Base-by-base conservation (phyloP, 2,329 filamentous ascomycete genomes). In the Neonectria hederae region DNA sequence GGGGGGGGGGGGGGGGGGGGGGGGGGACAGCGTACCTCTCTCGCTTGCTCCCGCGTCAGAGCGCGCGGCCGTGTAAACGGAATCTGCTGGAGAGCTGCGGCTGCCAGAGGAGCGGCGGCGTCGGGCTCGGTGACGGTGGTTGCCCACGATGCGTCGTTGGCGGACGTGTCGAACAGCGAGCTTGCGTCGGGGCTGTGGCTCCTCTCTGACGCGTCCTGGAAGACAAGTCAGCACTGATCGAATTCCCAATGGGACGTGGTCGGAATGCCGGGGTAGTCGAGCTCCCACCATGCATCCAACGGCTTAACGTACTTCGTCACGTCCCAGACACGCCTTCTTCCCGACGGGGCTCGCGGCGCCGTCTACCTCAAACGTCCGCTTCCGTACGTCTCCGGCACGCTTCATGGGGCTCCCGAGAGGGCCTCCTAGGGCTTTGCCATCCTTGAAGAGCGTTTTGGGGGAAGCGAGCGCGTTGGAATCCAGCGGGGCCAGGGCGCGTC, bases 111-210 rank as follows among this genome's bases (percentile, higher is more conserved):
- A 14, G 62, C 58, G 9, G 62, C 59, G 13, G 65, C 45, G 45
- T 87, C 83, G 4, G 82, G 83, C 65, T 86, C 84, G n/a, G 84
- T 86, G 17, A 85, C 72, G 24, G 78, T 75, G 0, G 84, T 87
- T 22, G 78, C 78, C 73, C 83, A 84, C 5, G 85, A 84, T 24
- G 78, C 80, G 70, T 86, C 83, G 64, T 79, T 76, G 52, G 71
- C 76, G 1, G 84, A 84, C 60, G 74, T 77, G 73, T 87, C 85
- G 65, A 87, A 86, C 42, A 86, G 73, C 21, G 84, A 85, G 19
- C 82, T 83, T 14, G 80, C 76, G 54, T 82, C 81, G 4, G 83
- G 80, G 11, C 81, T 78, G 5, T 72, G 66, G 40, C 76, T 76
- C 53, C 69, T 74, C 46, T 76, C 76, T 32, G 67, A 72, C 71